Conservation (phyloP, 2,329 filamentous ascomycete species). For the Epichloe glyceriae region DNA sequence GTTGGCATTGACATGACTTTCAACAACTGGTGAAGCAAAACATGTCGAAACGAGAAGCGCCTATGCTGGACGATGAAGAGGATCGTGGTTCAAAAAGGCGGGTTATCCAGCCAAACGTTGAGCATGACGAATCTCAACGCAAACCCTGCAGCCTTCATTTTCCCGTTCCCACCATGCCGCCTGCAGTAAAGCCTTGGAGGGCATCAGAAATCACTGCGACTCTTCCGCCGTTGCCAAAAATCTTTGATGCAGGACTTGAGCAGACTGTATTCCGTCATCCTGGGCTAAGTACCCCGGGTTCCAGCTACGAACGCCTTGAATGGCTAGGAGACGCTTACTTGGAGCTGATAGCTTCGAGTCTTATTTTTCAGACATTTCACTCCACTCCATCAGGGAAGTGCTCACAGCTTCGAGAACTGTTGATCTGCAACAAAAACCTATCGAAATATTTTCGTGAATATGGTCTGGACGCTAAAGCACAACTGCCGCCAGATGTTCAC, state of each 20-base stretch:
- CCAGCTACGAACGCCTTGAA: conserved; percentile 68
- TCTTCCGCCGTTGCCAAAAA: conserved; percentile 46
- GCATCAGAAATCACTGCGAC: conserved; percentile 31
- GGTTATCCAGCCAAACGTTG: background rate
- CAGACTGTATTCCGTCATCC: conserved; percentile 55
- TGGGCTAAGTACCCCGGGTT: conserved; percentile 23
- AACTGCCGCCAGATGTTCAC: conserved; percentile 35
- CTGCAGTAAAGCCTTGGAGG: conserved; percentile 33
- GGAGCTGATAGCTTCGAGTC: conserved; percentile 59
- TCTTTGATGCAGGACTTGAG: conserved; percentile 47
- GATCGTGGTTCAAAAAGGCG: conserved; percentile 6
- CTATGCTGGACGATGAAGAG: background rate
- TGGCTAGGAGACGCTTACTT: conserved; percentile 82
- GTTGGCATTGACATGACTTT: background rate
- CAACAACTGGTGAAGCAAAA: background rate
- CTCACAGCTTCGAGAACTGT: conserved; percentile 62
- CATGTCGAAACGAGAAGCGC: conserved; percentile 3
- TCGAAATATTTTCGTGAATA: conserved; percentile 58
- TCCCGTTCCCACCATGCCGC: conserved; percentile 6
- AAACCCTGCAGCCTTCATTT: background rate
- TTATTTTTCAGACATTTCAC: conserved; percentile 63
- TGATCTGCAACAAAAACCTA: conserved; percentile 73
- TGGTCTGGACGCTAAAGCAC: conserved; percentile 51
- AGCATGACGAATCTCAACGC: background rate
- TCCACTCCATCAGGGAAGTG: conserved; percentile 53